Evolutionary conservation across 2,329 filamentous ascomycete genomes (phyloP).

Genomic region (Ophiocordyceps camponoti-floridani): DNA sequence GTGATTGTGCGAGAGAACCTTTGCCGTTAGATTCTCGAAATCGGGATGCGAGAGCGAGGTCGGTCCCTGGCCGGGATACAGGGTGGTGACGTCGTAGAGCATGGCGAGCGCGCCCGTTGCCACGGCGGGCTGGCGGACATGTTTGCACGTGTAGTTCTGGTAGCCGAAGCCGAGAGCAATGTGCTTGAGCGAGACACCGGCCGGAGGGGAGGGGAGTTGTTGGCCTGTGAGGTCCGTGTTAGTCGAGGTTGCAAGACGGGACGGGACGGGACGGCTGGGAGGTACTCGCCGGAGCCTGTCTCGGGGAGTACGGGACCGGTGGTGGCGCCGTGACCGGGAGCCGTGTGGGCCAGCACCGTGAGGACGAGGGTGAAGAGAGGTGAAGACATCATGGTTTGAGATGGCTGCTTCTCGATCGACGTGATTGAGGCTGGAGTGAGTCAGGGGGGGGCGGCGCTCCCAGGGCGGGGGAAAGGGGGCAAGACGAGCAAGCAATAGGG

Average conservation of each 20-base stretch:
- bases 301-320: conserved; percentile 15
- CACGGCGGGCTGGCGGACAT: conserved; percentile 14
- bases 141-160: conserved; percentile 50
- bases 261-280: too few relatives aligned
- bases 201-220: conserved; percentile 24
- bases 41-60: conserved; percentile 17
- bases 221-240: conserved; percentile 11
- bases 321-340: not conserved
- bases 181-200: conserved; percentile 24
- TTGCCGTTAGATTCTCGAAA: conserved; percentile 22
- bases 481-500: too few relatives aligned
- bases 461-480: too few relatives aligned
- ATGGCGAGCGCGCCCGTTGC: conserved; percentile 39
- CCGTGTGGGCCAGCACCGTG: not conserved
- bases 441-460: too few relatives aligned
- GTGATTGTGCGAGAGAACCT: conserved; percentile 19
- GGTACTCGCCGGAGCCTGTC: conserved; percentile 18
- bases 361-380: conserved; percentile 13
- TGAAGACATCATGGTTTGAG: conserved; percentile 13
- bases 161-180: conserved; percentile 46
- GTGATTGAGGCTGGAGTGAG: not conserved
- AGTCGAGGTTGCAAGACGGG: conserved; percentile 1
- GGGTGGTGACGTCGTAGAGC: conserved; percentile 35
- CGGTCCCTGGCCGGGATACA: conserved; percentile 27
- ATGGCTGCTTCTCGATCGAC: not conserved